Percentiles rank a stretch among this genome's conserved stretches.
These are phyloP conservation scores for Penicillium longicatenatum DNA, from an alignment of 495 filamentous ascomycete genomes.

Conservation along the genomic window DNA sequence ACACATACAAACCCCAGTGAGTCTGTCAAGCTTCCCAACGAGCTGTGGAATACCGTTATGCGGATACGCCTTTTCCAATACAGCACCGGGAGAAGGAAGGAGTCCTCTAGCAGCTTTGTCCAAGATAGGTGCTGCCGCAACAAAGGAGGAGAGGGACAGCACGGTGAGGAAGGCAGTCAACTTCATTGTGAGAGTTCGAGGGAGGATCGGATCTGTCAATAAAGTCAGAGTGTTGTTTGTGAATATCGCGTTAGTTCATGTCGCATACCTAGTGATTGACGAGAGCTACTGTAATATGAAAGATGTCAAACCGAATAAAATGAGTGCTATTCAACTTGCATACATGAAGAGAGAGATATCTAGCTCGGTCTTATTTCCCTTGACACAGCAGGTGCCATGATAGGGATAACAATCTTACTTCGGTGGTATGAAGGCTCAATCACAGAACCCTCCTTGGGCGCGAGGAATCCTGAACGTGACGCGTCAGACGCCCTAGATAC, in stretches of 20 bases:
- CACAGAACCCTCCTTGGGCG: not conserved
- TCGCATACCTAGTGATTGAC: not conserved
- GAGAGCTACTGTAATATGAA: no score
- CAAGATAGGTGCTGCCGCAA: slow-evolving; percentile 15
- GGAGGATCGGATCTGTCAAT: not conserved
- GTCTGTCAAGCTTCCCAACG: slow-evolving; percentile 14
- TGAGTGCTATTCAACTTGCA: no score
- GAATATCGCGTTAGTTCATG: not conserved
- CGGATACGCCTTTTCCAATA: slow-evolving; percentile 21
- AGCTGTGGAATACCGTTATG: slow-evolving; percentile 19
- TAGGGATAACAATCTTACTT: not conserved
- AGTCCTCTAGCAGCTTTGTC: slow-evolving; percentile 4
- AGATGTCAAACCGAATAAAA: no score
- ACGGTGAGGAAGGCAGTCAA: slow-evolving; percentile 18
- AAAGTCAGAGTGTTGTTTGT: not conserved
- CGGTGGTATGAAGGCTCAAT: not conserved
- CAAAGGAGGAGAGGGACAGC: slow-evolving; percentile 14
- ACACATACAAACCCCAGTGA: slow-evolving; percentile 17
- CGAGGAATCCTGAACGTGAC: not conserved
- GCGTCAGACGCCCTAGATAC: not conserved
- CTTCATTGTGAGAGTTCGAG: slow-evolving; percentile 18
- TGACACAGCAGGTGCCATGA: not conserved
- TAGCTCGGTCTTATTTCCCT: not conserved
- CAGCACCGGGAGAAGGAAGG: slow-evolving; percentile 18
- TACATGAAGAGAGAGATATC: not conserved